A percentile compares a stretch with the other conserved stretches of the same genome.
These are phyloP conservation scores for Bipolaris gigantea DNA, from an alignment of 2,329 filamentous ascomycete genomes.

Conservation along the genomic window DNA sequence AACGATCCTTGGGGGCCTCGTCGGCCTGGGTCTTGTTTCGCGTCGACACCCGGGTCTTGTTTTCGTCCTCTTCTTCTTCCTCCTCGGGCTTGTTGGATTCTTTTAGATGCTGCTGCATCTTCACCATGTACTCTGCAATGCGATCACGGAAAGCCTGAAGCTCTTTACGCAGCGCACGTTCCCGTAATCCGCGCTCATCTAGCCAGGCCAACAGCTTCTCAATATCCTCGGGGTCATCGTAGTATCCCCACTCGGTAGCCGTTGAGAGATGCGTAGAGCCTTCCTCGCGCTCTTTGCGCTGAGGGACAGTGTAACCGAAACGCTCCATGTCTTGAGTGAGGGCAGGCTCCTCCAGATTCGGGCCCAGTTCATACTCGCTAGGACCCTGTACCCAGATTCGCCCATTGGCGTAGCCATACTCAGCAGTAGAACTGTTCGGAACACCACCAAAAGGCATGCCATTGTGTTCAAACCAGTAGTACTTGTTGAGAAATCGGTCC, in stretches of 20 bases:
- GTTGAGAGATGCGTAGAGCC: constrained; percentile 75
- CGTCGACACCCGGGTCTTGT: constrained; percentile 61
- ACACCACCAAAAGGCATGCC: constrained; percentile 94
- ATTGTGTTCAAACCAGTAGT: constrained; percentile 99
- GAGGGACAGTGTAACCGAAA: constrained; percentile 79
- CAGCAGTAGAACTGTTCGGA: constrained; percentile 82
- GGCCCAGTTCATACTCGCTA: constrained; percentile 75
- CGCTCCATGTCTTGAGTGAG: constrained; percentile 74
- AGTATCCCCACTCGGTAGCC: constrained; percentile 87
- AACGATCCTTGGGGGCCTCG: constrained; percentile 56
- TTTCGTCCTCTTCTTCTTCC: constrained; percentile 48
- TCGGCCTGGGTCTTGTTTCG: constrained; percentile 63
- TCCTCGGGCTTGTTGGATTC: constrained; percentile 55
- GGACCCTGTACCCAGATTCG: constrained; percentile 97
- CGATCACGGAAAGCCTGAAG: constrained; percentile 73
- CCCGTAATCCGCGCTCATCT: constrained; percentile 81
- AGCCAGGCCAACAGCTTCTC: constrained; percentile 85
- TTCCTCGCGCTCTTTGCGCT: constrained; percentile 85
- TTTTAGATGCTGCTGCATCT: constrained; percentile 71
- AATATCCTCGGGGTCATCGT: constrained; percentile 76
- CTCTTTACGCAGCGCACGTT: constrained; percentile 86
- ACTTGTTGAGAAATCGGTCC: constrained; percentile 96
- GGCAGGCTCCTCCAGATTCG: constrained; percentile 58
- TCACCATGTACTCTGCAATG: constrained; percentile 78
- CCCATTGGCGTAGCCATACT: constrained; percentile 88